A percentile compares a stretch with the other conserved stretches of the same genome.
These are phyloP conservation scores for Kodamaea sagamina DNA, from an alignment of 805 yeast species.

Conservation along the genomic window DNA sequence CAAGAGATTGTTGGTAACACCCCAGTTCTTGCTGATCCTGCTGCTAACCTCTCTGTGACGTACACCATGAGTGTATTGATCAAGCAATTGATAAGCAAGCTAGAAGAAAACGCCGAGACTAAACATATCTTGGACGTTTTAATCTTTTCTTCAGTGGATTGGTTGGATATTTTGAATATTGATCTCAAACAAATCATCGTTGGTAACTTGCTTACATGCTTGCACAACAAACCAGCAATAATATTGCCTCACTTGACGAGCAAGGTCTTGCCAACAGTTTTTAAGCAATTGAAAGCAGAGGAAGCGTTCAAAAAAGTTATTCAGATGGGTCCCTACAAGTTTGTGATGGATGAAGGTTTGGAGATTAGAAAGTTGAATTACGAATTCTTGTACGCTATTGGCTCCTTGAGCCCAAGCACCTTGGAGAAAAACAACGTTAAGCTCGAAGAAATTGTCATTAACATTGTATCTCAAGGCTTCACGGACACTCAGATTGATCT, in stretches of 20 bases:
- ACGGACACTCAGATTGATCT: conserved; percentile 64
- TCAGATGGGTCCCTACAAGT: conserved; percentile 87
- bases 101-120: conserved; percentile 13
- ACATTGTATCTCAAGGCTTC: conserved; percentile 51
- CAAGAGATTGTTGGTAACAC: conserved; percentile 16
- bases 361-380: conserved; percentile 71
- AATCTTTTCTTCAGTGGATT: conserved; percentile 20
- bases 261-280: conserved; percentile 50
- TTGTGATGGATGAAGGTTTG: conserved; percentile 75
- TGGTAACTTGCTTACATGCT: conserved; percentile 57
- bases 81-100: conserved; percentile 30
- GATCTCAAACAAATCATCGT: conserved; percentile 62
- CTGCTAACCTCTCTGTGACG: conserved; percentile 18
- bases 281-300: conserved; percentile 55
- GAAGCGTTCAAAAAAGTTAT: conserved; percentile 62
- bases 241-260: conserved; percentile 47
- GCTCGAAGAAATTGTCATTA: conserved; percentile 37
- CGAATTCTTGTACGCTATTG: conserved; percentile 63
- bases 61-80: conserved; percentile 37
- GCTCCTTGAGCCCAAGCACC: conserved; percentile 20
- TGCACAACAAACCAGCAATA: conserved; percentile 55
- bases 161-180: conserved; percentile 38
- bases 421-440: conserved; percentile 25
- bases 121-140: conserved; percentile 16
- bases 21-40: not conserved